Evolutionary conservation across 768 basidiomycete genomes (phyloP).

Genomic region (Tricholomella constricta): DNA sequence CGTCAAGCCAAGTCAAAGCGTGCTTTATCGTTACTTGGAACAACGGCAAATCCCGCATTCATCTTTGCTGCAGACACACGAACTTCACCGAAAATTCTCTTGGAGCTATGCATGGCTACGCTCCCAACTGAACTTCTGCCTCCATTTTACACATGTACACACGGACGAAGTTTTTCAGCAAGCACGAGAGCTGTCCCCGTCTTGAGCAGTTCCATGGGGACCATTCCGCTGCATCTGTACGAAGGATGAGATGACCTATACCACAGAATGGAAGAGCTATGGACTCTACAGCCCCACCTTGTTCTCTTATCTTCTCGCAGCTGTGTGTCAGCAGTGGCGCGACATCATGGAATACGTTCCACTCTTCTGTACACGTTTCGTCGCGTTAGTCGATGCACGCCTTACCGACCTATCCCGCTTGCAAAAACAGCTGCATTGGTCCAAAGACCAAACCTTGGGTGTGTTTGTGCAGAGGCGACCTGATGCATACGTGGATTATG

Average conservation of each 20-base stretch:
- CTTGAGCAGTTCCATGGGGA: no score
- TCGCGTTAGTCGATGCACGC: conserved; percentile 17
- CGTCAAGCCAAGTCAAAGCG: no score
- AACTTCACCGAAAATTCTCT: no score
- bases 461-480: conserved; percentile 16
- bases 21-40: no score
- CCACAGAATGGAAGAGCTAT: not conserved
- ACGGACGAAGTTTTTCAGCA: no score
- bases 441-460: conserved; percentile 12
- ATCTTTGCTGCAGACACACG: no score
- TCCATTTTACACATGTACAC: no score
- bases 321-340: conserved; percentile 6
- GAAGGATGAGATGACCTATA: not conserved
- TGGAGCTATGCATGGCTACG: no score
- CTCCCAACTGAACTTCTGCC: no score
- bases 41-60: no score
- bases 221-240: no score
- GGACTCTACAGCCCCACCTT: not conserved
- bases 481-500: conserved; percentile 2
- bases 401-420: conserved; percentile 10
- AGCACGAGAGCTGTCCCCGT: no score
- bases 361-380: conserved; percentile 20
- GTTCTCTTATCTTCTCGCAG: conserved; percentile 1
- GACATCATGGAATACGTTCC: not conserved
- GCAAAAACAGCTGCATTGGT: conserved; percentile 12